Evolutionary conservation across 1,139 yeast species (phyloP), one percentile per base, ranked within the genome.

Genomic region (Suhomyces terraborum): DNA sequence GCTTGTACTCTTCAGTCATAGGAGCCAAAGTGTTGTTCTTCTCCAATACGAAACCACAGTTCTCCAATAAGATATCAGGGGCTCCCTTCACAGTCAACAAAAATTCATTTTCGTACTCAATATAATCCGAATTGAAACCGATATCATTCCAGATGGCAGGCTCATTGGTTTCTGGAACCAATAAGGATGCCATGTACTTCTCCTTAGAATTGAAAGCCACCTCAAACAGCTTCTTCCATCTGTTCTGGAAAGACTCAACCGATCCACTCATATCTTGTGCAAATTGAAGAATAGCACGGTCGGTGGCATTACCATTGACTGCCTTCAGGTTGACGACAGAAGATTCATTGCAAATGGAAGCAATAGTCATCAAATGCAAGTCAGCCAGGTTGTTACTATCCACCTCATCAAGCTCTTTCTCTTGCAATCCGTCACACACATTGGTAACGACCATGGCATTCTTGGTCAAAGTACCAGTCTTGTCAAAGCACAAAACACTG

Each of bases 241-340:
- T 42, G 32, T 41, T 24, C 22, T 37, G 36, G 36, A 52, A 28
- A 22, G 41, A 26, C 14, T 41, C 43, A 5, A 41, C 53, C 36
- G 38, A 52, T 8, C 42, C 40, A 12, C 51, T 46, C 20, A 53
- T 40, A 10, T 51, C 48, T 32, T 62, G 65, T 10, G 69, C 67
- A 51, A 67, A 73, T 35, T 67, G 57, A 40, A 67, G 56, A 16
- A 72, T 56, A 4, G 80, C 77, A 37, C 65, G 64, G 48, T 76
- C 80, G 2, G 80, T 76, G 4, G 79, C 79, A 55, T 76, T 74
- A 13, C 79, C 78, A 30, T 59, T 63, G 28, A 68, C 54, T 5
- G 54, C 52, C 21, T 64, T 56, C 36, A 62, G 61, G 8, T 48
- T 54, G 16, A 31, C 43, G 27, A 63, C 59, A 7, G 57, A 41